Conservation (phyloP, 805 yeast genomes). For the Zygosaccharomyces pseudorouxii region DNA sequence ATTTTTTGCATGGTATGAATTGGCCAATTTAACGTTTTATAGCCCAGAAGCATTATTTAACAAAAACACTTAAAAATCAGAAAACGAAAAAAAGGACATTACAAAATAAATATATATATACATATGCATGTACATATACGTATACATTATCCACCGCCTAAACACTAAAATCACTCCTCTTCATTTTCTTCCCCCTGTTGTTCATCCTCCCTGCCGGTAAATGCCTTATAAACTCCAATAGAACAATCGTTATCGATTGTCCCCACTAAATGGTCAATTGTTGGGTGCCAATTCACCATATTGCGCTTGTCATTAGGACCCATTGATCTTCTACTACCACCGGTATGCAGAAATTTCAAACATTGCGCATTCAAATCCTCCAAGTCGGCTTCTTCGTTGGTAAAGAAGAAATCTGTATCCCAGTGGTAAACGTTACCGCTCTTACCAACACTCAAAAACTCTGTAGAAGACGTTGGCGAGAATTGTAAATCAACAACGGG, state of each 20-base stretch:
- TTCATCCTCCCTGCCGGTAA: slow-evolving; percentile 24
- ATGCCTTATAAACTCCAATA: slow-evolving; percentile 29
- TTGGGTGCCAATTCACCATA: slow-evolving; percentile 30
- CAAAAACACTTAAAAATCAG: not conserved
- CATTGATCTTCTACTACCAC: slow-evolving; percentile 29
- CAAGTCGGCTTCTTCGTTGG: slow-evolving; percentile 43
- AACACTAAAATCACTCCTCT: slow-evolving; percentile 14
- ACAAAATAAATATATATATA: not conserved
- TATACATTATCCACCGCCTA: not conserved
- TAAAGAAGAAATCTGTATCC: slow-evolving; percentile 37
- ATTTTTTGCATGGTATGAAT: no score
- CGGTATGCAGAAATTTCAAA: slow-evolving; percentile 29
- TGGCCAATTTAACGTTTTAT: not conserved
- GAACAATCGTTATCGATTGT: slow-evolving; percentile 29
- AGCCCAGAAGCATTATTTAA: not conserved
- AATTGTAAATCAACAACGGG: slow-evolving; percentile 33
- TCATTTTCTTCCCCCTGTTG: slow-evolving; percentile 11
- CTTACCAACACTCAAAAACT: slow-evolving; percentile 32
- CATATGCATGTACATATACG: not conserved
- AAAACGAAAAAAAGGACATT: not conserved
- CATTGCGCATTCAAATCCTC: slow-evolving; percentile 36
- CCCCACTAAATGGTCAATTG: slow-evolving; percentile 26
- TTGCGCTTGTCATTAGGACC: slow-evolving; percentile 21
- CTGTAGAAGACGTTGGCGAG: slow-evolving; percentile 29
- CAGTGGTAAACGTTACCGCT: slow-evolving; percentile 35